Evolutionary conservation across 345 rosid genomes (phyloP).

Genomic region (Chamaenerion angustifolium): DNA sequence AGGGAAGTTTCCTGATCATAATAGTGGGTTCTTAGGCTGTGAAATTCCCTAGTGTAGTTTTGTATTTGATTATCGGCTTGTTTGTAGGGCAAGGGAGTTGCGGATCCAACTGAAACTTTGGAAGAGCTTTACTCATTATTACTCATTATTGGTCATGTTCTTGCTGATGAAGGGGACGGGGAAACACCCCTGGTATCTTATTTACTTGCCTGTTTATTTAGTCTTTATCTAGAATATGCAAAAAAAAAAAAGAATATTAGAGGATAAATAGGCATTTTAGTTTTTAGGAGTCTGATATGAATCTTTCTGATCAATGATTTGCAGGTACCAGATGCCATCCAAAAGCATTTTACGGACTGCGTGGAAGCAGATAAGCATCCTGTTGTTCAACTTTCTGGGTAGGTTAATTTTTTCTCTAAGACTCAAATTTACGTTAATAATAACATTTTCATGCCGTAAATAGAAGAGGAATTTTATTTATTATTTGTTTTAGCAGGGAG

Average conservation of each 20-base stretch:
- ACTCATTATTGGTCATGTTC: conserved; percentile 79
- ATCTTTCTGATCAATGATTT: conserved; percentile 1
- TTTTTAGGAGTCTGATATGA: too few relatives aligned
- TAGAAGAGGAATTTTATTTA: not conserved
- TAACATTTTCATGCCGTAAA: not conserved
- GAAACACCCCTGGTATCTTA: conserved; percentile 86
- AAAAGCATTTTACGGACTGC: conserved; percentile 46
- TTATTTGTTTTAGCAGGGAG: not conserved
- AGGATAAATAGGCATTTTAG: too few relatives aligned
- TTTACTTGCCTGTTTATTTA: not conserved
- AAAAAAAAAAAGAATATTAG: not conserved
- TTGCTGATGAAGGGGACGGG: conserved; percentile 98
- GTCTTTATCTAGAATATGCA: not conserved
- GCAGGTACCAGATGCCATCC: conserved; percentile 77
- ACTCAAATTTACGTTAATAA: not conserved
- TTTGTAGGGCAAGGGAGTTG: conserved; percentile 75
- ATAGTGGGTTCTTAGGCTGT: too few relatives aligned
- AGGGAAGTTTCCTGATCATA: too few relatives aligned
- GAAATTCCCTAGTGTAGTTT: not conserved
- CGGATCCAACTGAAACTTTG: conserved; percentile 65
- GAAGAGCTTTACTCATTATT: conserved; percentile 88
- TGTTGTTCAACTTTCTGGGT: conserved; percentile 62
- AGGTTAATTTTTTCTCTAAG: conserved; percentile 14
- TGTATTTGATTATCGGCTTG: conserved; percentile 8
- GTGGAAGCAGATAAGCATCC: conserved; percentile 68